phyloP scores from a whole-genome alignment of 1,139 yeast genomes.

The Debaryomyces robertsiae region DNA sequence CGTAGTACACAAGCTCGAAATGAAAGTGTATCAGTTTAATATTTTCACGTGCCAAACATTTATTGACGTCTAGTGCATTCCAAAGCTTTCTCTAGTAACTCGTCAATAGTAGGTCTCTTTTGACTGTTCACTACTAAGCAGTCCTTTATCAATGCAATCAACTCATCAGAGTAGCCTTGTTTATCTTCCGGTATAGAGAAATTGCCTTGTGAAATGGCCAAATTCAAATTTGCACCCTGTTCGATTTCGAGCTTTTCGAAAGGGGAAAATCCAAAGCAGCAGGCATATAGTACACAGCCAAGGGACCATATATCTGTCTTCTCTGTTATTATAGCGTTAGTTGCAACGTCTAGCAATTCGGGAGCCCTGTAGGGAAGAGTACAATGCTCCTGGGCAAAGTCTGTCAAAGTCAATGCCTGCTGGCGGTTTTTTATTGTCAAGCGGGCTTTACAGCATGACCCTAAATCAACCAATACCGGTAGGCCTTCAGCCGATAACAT shows the following conservation, averaged over 20 bases:
- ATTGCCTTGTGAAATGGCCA: slow-evolving; percentile 75
- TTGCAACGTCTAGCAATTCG: slow-evolving; percentile 76
- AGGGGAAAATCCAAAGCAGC: slow-evolving; percentile 81
- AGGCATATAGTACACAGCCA: slow-evolving; percentile 79
- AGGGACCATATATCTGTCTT: slow-evolving; percentile 87
- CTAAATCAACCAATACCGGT: slow-evolving; percentile 83
- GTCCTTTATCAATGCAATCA: slow-evolving; percentile 55
- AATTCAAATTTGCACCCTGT: slow-evolving; percentile 77
- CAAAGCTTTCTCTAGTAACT: slow-evolving; percentile 52
- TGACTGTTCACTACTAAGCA: slow-evolving; percentile 66
- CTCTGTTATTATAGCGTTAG: slow-evolving; percentile 65
- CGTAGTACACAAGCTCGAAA: no score
- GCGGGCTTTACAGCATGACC: slow-evolving; percentile 73
- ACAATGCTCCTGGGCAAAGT: slow-evolving; percentile 82
- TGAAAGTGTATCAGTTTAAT: neutral
- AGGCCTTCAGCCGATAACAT: slow-evolving; percentile 74
- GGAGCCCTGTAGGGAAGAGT: slow-evolving; percentile 91
- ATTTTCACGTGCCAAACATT: slow-evolving; percentile 6
- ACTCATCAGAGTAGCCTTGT: slow-evolving; percentile 51
- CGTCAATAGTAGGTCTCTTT: slow-evolving; percentile 64
- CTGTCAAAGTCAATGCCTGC: slow-evolving; percentile 76
- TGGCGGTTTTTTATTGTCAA: slow-evolving; percentile 57
- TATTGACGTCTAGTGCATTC: slow-evolving; percentile 25
- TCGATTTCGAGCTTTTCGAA: slow-evolving; percentile 82
- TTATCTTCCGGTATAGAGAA: slow-evolving; percentile 59